phyloP scores from a whole-genome alignment of 2,329 filamentous ascomycete genomes.

The Claviceps digitariae region DNA sequence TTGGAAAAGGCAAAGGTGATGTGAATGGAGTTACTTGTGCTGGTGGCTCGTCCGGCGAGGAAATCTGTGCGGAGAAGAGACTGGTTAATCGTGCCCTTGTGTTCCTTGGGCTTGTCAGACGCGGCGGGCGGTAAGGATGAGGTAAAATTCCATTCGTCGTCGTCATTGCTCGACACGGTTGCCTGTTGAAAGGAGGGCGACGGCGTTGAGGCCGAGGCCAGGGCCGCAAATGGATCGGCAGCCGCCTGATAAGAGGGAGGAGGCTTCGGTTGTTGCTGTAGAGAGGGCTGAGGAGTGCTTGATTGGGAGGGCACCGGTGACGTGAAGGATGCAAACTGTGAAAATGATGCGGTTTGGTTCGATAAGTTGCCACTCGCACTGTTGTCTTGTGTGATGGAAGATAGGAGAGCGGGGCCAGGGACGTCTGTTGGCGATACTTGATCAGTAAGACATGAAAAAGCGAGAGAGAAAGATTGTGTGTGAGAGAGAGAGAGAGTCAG shows the following conservation, averaged over 20 bases:
- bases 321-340: conserved; percentile 41
- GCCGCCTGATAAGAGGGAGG: conserved; percentile 27
- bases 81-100: conserved; percentile 55
- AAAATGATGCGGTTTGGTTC: conserved; percentile 34
- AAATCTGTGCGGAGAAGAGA: conserved; percentile 61
- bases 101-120: conserved; percentile 40
- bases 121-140: conserved; percentile 61
- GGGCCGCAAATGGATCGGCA: conserved; percentile 39
- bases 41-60: conserved; percentile 46
- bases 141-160: conserved; percentile 91
- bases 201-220: conserved; percentile 20
- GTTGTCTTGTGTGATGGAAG: conserved; percentile 48
- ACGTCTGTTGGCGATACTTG: conserved; percentile 32
- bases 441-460: conserved; percentile 8
- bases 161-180: conserved; percentile 46
- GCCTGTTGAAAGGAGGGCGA: conserved; percentile 11
- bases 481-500: no score
- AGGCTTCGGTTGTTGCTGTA: conserved; percentile 32
- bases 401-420: conserved; percentile 50
- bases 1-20: conserved; percentile 79
- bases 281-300: conserved; percentile 37
- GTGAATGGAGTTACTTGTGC: conserved; percentile 44
- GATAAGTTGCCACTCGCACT: conserved; percentile 34
- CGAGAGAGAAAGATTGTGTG: no score
- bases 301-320: conserved; percentile 39